Percentiles rank a stretch among this genome's conserved stretches.
These are phyloP conservation scores for Leccinum barrowsii DNA, from an alignment of 768 basidiomycete species.

Conservation along the genomic window DNA sequence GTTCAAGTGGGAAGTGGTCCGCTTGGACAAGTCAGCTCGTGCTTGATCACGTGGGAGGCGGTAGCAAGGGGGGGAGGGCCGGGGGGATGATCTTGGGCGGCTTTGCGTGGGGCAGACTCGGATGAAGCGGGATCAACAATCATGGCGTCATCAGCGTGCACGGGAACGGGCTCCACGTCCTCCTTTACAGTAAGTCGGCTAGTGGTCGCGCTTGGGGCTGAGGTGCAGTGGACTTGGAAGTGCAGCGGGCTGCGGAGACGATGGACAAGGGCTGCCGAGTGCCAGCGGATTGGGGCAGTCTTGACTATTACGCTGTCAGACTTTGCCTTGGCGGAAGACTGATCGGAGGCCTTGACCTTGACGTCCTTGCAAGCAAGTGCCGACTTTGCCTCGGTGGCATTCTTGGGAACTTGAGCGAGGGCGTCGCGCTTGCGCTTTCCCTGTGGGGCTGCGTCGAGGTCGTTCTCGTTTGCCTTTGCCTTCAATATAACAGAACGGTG, in stretches of 20 bases:
- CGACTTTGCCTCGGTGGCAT: constrained; percentile 38
- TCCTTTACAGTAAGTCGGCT: constrained; percentile 27
- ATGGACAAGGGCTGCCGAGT: constrained; percentile 46
- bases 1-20: constrained; percentile 32
- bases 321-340: constrained; percentile 41
- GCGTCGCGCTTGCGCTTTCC: too few relatives aligned
- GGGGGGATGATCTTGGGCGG: constrained; percentile 26
- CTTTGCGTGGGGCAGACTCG: background rate
- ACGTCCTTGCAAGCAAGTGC: constrained; percentile 31
- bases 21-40: constrained; percentile 28
- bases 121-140: constrained; percentile 42
- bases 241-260: constrained; percentile 31
- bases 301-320: constrained; percentile 64
- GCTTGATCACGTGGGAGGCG: constrained; percentile 19
- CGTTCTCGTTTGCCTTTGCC: too few relatives aligned
- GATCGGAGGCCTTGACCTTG: constrained; percentile 58
- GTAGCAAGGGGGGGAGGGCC: too few relatives aligned
- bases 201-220: constrained; percentile 22
- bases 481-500: too few relatives aligned
- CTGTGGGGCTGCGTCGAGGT: too few relatives aligned
- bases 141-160: constrained; percentile 54
- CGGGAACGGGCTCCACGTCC: constrained; percentile 14
- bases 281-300: constrained; percentile 26
- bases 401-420: constrained; percentile 13
- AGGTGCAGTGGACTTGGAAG: background rate